Conservation (phyloP, 1,284 basidiomycete genomes). For the Spongiforma sp. region DNA sequence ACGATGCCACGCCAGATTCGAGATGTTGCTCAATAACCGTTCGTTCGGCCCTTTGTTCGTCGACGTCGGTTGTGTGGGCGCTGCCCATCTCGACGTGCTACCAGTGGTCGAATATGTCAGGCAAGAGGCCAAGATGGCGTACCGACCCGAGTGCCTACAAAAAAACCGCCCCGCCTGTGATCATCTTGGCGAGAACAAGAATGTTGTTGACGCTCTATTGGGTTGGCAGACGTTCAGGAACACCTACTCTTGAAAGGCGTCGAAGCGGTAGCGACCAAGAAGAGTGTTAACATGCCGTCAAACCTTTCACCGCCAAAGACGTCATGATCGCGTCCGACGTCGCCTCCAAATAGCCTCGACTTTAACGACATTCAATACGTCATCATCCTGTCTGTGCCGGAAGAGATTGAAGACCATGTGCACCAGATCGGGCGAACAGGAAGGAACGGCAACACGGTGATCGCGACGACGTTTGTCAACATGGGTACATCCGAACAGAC, state of each 20-base stretch:
- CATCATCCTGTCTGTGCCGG: slow-evolving; percentile 99
- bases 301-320: slow-evolving; percentile 97
- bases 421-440: slow-evolving; percentile 99
- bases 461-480: slow-evolving; percentile 99
- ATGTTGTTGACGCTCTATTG: slow-evolving; percentile 89
- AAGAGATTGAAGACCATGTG: slow-evolving; percentile 98
- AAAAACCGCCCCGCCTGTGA: slow-evolving; percentile 99
- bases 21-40: slow-evolving; percentile 96
- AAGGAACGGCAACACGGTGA: slow-evolving; percentile 96
- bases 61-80: slow-evolving; percentile 98
- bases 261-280: slow-evolving; percentile 99
- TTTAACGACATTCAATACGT: slow-evolving; percentile 99
- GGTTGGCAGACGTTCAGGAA: slow-evolving; percentile 88
- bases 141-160: slow-evolving; percentile 95
- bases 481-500: slow-evolving; percentile 98
- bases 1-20: slow-evolving; percentile 99
- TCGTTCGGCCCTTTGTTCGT: slow-evolving; percentile 94
- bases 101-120: slow-evolving; percentile 99
- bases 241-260: slow-evolving; percentile 97
- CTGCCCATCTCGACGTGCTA: slow-evolving; percentile 95
- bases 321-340: slow-evolving; percentile 99
- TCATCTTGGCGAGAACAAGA: slow-evolving; percentile 99
- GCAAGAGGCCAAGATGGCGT: slow-evolving; percentile 99
- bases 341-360: slow-evolving; percentile 96
- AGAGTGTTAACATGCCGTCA: slow-evolving; percentile 98